Percentiles rank a stretch among this genome's conserved stretches.
These are phyloP conservation scores for Talaromyces marneffei DNA, from an alignment of 2,329 filamentous ascomycete genomes.

Conservation along the genomic window DNA sequence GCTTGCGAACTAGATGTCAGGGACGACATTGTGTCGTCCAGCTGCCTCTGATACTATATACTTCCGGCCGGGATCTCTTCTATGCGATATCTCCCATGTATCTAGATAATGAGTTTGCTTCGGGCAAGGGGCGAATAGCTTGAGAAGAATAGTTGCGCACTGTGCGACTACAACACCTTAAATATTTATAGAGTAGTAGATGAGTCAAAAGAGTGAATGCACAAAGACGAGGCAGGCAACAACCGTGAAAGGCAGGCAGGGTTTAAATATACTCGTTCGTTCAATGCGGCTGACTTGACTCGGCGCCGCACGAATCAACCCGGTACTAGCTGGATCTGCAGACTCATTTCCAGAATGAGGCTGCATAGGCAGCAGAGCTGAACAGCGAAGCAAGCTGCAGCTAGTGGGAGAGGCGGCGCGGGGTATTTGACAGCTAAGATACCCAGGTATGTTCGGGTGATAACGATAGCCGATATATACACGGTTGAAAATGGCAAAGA, in stretches of 20 bases:
- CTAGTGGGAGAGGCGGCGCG: background rate
- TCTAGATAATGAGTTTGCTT: background rate
- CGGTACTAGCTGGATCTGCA: background rate
- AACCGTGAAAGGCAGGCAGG: background rate
- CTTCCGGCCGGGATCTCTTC: background rate
- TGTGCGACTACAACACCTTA: background rate
- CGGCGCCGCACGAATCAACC: background rate
- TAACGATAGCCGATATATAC: background rate
- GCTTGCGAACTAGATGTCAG: background rate
- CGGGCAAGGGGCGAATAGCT: background rate
- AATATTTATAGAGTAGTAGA: background rate
- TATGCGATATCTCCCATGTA: background rate
- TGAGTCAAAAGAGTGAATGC: background rate
- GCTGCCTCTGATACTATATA: background rate
- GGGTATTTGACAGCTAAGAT: background rate
- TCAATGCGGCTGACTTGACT: constrained; percentile 3
- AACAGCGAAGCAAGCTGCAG: background rate
- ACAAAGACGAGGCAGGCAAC: background rate
- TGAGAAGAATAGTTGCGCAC: background rate
- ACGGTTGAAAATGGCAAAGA: background rate
- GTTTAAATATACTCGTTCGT: background rate
- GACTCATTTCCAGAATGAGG: background rate
- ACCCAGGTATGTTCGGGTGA: background rate
- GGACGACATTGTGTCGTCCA: background rate
- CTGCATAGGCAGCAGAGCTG: background rate